Percentiles rank a stretch among this genome's conserved stretches.
Evolutionary conservation across 495 filamentous ascomycete genomes (phyloP).

Genomic region (Penicillium daleae): DNA sequence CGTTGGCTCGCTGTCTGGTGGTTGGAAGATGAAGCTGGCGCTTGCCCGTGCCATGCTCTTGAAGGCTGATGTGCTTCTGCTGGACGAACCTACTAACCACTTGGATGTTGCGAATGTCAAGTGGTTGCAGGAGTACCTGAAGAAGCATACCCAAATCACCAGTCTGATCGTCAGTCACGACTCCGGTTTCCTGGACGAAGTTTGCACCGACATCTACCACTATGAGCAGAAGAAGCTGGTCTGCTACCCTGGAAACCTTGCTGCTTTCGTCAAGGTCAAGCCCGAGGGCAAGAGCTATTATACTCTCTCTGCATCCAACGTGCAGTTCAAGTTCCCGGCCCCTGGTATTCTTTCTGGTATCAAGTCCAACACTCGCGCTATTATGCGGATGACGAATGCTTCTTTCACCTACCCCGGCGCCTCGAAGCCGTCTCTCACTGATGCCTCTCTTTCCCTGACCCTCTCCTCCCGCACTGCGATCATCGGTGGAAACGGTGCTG

Average conservation of each 20-base stretch:
- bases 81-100: constrained; percentile 99
- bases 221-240: constrained; percentile 98
- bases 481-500: constrained; percentile 96
- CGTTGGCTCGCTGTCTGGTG: constrained; percentile 95
- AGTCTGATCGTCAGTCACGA: constrained; percentile 98
- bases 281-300: constrained; percentile 99
- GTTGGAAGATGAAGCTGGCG: constrained; percentile 99
- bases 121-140: constrained; percentile 95
- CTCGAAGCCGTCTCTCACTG: constrained; percentile 80
- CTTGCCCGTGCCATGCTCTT: constrained; percentile 95
- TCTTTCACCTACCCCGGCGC: constrained; percentile 89
- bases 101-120: constrained; percentile 94
- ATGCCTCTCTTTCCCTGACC: constrained; percentile 82
- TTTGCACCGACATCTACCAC: constrained; percentile 99
- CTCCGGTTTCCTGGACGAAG: constrained; percentile 93
- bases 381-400: constrained; percentile 91
- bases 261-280: constrained; percentile 85
- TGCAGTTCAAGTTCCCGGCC: constrained; percentile 97
- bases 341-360: constrained; percentile 94
- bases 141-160: constrained; percentile 94
- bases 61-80: constrained; percentile 89
- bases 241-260: constrained; percentile 92
- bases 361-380: constrained; percentile 89
- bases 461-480: constrained; percentile 94
- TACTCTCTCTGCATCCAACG: constrained; percentile 85